Evolutionary conservation across 2,329 filamentous ascomycete species (phyloP), one percentile per base, ranked within the genome.

Genomic region (Arthrobotrys musiformis): DNA sequence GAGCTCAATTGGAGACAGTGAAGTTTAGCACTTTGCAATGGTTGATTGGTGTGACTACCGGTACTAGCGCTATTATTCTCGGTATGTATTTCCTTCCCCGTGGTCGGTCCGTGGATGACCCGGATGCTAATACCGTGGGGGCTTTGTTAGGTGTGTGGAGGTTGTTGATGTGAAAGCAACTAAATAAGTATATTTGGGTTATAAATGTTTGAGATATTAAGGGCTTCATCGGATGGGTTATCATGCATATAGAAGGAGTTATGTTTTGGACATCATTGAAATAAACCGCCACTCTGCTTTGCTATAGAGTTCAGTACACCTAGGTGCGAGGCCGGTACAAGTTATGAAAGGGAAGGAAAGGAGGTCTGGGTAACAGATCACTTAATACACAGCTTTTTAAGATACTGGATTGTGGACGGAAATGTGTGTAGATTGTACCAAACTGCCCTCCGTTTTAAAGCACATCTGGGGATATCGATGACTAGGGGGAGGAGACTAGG

Each of bases 1-100:
- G 93, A 80, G 95, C 98, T 86, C 91, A 96, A 85, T 87, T 99
- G 56, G 95, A 99, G 85, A 92, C 93, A 80, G 95, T 99, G 84
- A 99, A 99, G 87, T 98, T 98, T 85, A 93, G 93, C 82, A 98
- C 95, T 37, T 84, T 99, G 83, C 95, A 99, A 86, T 99, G 95
- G 95, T 86, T 99, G 80, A 97, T 98, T 91, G 94, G 91, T 82
- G 93, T 92, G 42, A 89, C 88, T 81, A 90, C 89, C 0, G 89
- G 89, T 82, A 81, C 78, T 64, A 77, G 73, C 33, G 73, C 73
- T 66, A 70, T 77, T 19, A 77, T 77, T 77, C 52, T 77, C 5
- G 73, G 72, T 76, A 67, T n/a, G 70, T 63, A 4, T 40, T 7
- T 40, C 1, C 17, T 13, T 42, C n/a, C 3, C 15, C 37, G 4